Evolutionary conservation across 2,329 filamentous ascomycete genomes (phyloP), one percentile per base, ranked within the genome.

Genomic region (Aureobasidium namibiae): DNA sequence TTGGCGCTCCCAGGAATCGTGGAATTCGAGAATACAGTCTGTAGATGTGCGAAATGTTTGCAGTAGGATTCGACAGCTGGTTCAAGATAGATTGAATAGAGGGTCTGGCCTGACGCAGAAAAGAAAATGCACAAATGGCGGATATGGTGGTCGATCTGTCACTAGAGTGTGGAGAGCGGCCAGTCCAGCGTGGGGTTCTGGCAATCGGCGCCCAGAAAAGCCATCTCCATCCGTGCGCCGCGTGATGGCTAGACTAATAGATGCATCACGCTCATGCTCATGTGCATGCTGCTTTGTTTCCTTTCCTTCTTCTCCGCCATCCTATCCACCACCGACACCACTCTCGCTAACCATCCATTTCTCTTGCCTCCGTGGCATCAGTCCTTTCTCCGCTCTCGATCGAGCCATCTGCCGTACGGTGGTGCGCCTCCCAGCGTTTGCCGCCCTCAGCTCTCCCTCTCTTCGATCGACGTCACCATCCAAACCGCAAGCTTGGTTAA

Each of bases 391-490:
- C 3, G n/a, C 16, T 10, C 39, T 44, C 29, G 11, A 18, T 24
- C 36, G 36, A 24, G 10, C 31, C 46, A 24, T 38, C 48, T 34
- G 33, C 44, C 10, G 21, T 41, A 34, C 14, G 24, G 34, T 23
- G 24, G 24, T n/a, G 26, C 24, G 13, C 10, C 26, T 44, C 7
- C 14, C 29, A 45, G 11, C 45, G 41, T 38, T 46, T 57, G 54
- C 41, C 53, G 54, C 54, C 23, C 31, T 45, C 41, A 26, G 14
- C 42, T 33, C 31, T 57, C 54, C 41, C 42, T 57, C 42, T 48
- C 52, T 56, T 56, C 42, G 33, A 57, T 23, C 54, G 54, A 57
- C 54, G 41, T 57, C 54, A 57, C 41, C 7, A 57, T 48, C 38
- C 21, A 26, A 38, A 24, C 21, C 48, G 14, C 34, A 26, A 44